A percentile compares a stretch with the other conserved stretches of the same genome.
phyloP scores from a whole-genome alignment of 1,139 yeast genomes.

The Hyphopichia fennica region DNA sequence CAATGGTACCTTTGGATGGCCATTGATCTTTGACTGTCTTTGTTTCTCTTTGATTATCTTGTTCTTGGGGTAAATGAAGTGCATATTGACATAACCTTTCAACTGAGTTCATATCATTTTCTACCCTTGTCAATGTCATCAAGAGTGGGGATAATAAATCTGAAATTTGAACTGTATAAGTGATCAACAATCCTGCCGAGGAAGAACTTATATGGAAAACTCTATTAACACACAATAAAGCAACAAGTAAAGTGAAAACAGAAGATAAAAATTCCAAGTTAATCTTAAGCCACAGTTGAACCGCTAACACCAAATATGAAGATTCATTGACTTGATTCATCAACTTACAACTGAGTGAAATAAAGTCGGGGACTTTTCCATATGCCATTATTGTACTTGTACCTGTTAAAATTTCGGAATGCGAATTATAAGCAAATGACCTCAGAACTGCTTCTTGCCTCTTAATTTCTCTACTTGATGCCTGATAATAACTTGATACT shows the following conservation, averaged over 20 bases:
- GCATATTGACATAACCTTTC: constrained; percentile 29
- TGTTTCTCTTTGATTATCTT: constrained; percentile 20
- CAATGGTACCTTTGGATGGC: constrained; percentile 10
- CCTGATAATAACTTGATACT: constrained; percentile 18
- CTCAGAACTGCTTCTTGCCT: constrained; percentile 20
- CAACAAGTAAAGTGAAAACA: constrained; percentile 20
- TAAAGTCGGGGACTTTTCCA: constrained; percentile 17
- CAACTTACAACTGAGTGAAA: constrained; percentile 17
- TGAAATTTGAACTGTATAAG: constrained; percentile 25
- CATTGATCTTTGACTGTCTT: constrained; percentile 25
- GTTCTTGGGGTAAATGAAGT: constrained; percentile 54
- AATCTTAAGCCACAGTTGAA: constrained; percentile 28
- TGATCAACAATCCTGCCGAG: constrained; percentile 26
- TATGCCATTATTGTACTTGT: constrained; percentile 25
- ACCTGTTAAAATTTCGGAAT: constrained; percentile 24
- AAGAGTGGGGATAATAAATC: constrained; percentile 25
- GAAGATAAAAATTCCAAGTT: constrained; percentile 24
- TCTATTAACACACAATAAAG: constrained; percentile 24
- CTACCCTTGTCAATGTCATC: constrained; percentile 26
- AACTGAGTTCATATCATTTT: constrained; percentile 30
- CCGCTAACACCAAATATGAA: constrained; percentile 23
- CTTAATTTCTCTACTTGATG: constrained; percentile 19
- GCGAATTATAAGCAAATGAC: constrained; percentile 20
- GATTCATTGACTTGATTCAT: constrained; percentile 29
- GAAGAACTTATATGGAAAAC: constrained; percentile 25